Percentiles rank a stretch among this genome's conserved stretches.
These are phyloP conservation scores for Brassica nigra DNA, from an alignment of 345 rosid genomes.

Conservation along the genomic window DNA sequence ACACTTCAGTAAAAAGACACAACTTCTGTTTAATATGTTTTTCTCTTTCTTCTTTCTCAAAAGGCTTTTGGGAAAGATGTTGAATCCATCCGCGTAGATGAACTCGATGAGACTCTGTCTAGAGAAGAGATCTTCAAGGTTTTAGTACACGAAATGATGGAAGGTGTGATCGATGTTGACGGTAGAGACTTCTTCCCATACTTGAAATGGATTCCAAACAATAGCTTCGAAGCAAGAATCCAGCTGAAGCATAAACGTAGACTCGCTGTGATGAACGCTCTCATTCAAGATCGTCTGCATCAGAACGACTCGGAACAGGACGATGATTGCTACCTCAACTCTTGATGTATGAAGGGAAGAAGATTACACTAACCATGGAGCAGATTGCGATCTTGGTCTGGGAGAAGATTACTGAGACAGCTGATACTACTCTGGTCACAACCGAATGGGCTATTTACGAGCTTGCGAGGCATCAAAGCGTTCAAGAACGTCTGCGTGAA, in stretches of 20 bases:
- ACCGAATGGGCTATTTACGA: slow-evolving; percentile 92
- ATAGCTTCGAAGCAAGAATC: slow-evolving; percentile 54
- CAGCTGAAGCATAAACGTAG: slow-evolving; percentile 50
- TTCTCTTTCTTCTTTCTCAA: slow-evolving; percentile 1
- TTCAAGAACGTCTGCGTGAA: slow-evolving; percentile 59
- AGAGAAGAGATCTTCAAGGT: slow-evolving; percentile 55
- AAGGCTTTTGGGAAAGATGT: slow-evolving; percentile 73
- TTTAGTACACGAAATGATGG: slow-evolving; percentile 75
- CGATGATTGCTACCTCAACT: slow-evolving; percentile 57
- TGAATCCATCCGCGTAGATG: slow-evolving; percentile 66
- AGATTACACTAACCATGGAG: slow-evolving; percentile 60
- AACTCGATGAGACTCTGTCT: slow-evolving; percentile 58
- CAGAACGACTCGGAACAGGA: slow-evolving; percentile 63
- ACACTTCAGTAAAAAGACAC: not conserved
- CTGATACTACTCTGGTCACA: slow-evolving; percentile 78
- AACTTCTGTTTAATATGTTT: not conserved
- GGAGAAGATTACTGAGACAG: slow-evolving; percentile 74
- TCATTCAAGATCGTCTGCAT: slow-evolving; percentile 54
- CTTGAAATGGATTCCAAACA: slow-evolving; percentile 78
- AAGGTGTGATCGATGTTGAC: slow-evolving; percentile 79
- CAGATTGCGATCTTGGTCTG: slow-evolving; percentile 69
- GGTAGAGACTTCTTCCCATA: slow-evolving; percentile 98
- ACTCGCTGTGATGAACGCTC: slow-evolving; percentile 67
- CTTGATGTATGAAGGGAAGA: slow-evolving; percentile 63
- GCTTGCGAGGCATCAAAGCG: slow-evolving; percentile 64